Evolutionary conservation across 2,329 filamentous ascomycete genomes (phyloP), one percentile per base, ranked within the genome.

Genomic region (Apiospora koreana): DNA sequence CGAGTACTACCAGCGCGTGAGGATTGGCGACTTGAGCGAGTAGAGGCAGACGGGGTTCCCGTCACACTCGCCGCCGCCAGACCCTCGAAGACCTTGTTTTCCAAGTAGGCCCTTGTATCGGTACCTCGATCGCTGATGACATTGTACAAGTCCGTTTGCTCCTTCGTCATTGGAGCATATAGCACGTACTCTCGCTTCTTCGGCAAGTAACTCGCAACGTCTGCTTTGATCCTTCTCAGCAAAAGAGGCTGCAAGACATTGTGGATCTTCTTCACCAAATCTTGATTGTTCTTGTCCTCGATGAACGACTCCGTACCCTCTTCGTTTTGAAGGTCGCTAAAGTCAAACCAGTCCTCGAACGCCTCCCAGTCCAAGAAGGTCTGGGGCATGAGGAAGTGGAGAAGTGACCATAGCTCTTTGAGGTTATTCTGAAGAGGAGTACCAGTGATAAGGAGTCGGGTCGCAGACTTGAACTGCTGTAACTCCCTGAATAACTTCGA

Each of bases 371-470:
- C 93, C 64, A 95, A 94, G 76, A 99, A 99, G 42, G 98, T 95
- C 48, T 93, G 93, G 3, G 96, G 96, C 66, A 99, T 86, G 48
- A 98, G 96, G 81, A 99, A 99, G 84, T 99, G 99, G 78, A 99
- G 92, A 86, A 99, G 92, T 31, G 96, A 94, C 96, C 96, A 99
- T 77, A 99, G 85, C 80, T 99, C 96, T 2, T 94, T 91, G 46
- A 99, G 86, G 80, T 98, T 99, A 84, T 99, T 99, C 82, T 99
- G 95, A 38, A 99, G 86, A 7, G 96, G 96, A 5, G 96, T 99
- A 86, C 96, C 96, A 1, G 96, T 99, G 76, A 99, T 88, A 83
- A 99, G 99, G 70, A 99, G 90, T 76, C 96, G 94, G 85, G 96
- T 99, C 21, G 95, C 92, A 41, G 95, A 98, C 77, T 88, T 92